These are phyloP conservation scores for Gaultheria prostrata DNA, from an alignment of 148 eudicot genomes.

Conservation along the genomic window DNA sequence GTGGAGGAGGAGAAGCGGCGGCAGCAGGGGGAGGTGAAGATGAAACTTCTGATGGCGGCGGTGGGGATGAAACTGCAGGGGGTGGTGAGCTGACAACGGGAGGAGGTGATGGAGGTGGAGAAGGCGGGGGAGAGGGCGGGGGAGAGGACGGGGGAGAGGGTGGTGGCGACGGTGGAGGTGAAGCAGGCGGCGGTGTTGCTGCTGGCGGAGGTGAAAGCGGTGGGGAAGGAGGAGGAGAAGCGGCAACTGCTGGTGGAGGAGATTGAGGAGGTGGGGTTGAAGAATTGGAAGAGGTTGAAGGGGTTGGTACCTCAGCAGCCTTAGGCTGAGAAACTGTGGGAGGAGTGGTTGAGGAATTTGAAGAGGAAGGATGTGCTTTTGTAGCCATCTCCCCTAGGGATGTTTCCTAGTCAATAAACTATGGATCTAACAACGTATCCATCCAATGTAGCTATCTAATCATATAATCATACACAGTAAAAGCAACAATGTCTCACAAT, in stretches of 20 bases:
- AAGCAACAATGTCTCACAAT: conserved; percentile 9
- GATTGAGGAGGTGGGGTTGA: conserved; percentile 26
- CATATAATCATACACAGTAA: conserved; percentile 10
- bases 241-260: conserved; percentile 10
- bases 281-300: conserved; percentile 23
- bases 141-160: conserved; percentile 13
- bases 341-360: conserved; percentile 17
- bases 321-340: conserved; percentile 28
- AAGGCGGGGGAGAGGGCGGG: conserved; percentile 8
- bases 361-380: conserved; percentile 33
- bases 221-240: conserved; percentile 18
- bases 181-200: conserved; percentile 17
- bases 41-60: conserved; percentile 14
- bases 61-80: conserved; percentile 6
- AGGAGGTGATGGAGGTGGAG: conserved; percentile 20
- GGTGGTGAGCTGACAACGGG: conserved; percentile 24
- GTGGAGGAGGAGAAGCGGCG: conserved; percentile 27
- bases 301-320: conserved; percentile 28
- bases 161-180: conserved; percentile 18
- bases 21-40: conserved; percentile 29
- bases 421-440: conserved; percentile 27
- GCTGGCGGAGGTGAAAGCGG: conserved; percentile 8
- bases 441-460: conserved; percentile 22
- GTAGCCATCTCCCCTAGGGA: conserved; percentile 48
- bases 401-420: conserved; percentile 26